Conservation (phyloP, 78 protist genomes). For the Bodo saltans region DNA sequence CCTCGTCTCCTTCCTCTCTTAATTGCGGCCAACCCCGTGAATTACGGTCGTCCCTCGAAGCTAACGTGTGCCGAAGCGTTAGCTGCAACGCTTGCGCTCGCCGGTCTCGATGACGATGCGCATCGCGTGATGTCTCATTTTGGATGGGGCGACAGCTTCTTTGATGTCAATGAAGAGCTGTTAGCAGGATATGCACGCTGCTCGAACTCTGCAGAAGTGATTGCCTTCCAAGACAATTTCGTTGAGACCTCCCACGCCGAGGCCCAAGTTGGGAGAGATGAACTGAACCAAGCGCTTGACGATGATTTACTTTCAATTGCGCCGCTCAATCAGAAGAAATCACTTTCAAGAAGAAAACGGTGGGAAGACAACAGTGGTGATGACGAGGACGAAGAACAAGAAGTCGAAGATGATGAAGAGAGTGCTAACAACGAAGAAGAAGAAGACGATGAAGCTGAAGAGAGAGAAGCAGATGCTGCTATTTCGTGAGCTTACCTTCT, state of each 20-base stretch:
- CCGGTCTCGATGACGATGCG: slow-evolving; percentile 55
- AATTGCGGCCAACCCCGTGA: slow-evolving; percentile 95
- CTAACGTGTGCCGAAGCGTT: slow-evolving; percentile 88
- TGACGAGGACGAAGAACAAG: slow-evolving; percentile 23
- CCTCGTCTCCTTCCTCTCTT: slow-evolving; percentile 72
- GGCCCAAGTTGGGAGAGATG: neutral
- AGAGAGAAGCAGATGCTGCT: slow-evolving; percentile 14
- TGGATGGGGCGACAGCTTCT: slow-evolving; percentile 84
- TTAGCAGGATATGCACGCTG: slow-evolving; percentile 49
- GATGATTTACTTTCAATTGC: neutral
- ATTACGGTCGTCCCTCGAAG: slow-evolving; percentile 86
- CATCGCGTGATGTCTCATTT: slow-evolving; percentile 63
- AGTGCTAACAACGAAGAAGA: slow-evolving; percentile 14
- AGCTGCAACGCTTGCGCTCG: slow-evolving; percentile 78
- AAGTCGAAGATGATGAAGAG: slow-evolving; percentile 32
- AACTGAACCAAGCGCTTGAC: neutral
- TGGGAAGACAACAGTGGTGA: neutral
- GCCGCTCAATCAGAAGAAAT: neutral
- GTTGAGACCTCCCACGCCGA: neutral
- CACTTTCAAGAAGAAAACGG: neutral
- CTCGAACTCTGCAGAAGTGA: neutral
- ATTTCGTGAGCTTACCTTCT: too few relatives aligned
- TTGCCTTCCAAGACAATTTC: slow-evolving; percentile 8
- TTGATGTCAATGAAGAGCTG: slow-evolving; percentile 67
- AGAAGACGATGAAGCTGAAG: slow-evolving; percentile 5